Base-by-base conservation (phyloP, 495 filamentous ascomycete genomes). In the Rhizodiscina lignyota region DNA sequence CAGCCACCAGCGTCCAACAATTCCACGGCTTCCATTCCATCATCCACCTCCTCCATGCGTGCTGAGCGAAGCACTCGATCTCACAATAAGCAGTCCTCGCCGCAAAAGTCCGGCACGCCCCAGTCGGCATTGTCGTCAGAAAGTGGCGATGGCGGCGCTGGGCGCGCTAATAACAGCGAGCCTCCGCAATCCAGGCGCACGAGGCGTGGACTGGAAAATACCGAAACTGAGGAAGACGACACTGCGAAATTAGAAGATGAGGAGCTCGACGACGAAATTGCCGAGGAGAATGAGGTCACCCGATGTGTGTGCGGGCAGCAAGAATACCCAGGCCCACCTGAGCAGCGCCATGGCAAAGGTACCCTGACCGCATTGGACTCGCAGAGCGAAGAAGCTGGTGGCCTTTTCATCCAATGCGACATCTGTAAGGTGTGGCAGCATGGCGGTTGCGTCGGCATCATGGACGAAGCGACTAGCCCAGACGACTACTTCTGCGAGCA, bases 341-440 rank as follows among this genome's bases (percentile, higher is more conserved):
- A 16, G 10, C 8, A 6, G 8, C 8, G 30, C 30, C 10, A 18
- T 18, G 30, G 30, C 30, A 6, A 8, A 6, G 8, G 17, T 32
- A 43, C 43, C 26, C 43, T 50, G 27, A 33, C 38, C 20, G 47
- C 44, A 24, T 36, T 72, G 35, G 79, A 85, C 47, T 63, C 75
- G 34, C 58, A 83, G 32, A 69, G 76, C 19, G 86, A 96, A 47
- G 87, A 94, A 31, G 64, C 81, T 32, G 87, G 89, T 24, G 85
- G 87, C 12, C 77, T 96, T 55, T 99, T 93, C 54, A 86, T 99
- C 41, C 89, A 96, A 62, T 99, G 89, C 70, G 89, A 99, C 56
- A 63, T 72, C 32, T 99, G 89, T 60, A 91, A 94, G 54, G 89
- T 94, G 36, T 99, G 89, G 89, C 89, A 99, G 51, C 89, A 99